Conservation (phyloP, 2,329 filamentous ascomycete genomes). For the Moelleriella libera region DNA sequence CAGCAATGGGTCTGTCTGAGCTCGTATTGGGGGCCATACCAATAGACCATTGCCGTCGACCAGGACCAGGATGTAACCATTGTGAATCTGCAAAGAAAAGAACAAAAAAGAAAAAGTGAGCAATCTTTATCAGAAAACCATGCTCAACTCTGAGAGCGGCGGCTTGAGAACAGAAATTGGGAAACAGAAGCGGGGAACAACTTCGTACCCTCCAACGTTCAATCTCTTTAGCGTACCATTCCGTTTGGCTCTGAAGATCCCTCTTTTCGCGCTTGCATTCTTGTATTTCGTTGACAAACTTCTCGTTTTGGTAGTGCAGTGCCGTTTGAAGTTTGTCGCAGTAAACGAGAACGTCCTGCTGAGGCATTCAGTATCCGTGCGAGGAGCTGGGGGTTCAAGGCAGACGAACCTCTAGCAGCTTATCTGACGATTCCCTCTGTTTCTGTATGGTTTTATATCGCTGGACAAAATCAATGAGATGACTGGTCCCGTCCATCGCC, state of each 20-base stretch:
- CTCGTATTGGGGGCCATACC: slow-evolving; percentile 19
- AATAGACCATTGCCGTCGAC: slow-evolving; percentile 51
- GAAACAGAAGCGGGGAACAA: slow-evolving; percentile 2
- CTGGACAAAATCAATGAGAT: slow-evolving; percentile 30
- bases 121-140: too few relatives aligned
- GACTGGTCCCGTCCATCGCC: not conserved
- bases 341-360: slow-evolving; percentile 17
- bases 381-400: not conserved
- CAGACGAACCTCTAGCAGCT: slow-evolving; percentile 29
- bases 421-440: slow-evolving; percentile 25
- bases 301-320: slow-evolving; percentile 28
- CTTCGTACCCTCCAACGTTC: slow-evolving; percentile 30
- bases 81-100: slow-evolving; percentile 26
- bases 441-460: slow-evolving; percentile 29
- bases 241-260: slow-evolving; percentile 32
- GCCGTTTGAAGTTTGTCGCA: slow-evolving; percentile 26
- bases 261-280: slow-evolving; percentile 34
- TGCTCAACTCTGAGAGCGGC: too few relatives aligned
- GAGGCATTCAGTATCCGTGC: not conserved
- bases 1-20: not conserved
- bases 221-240: slow-evolving; percentile 21
- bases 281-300: slow-evolving; percentile 24
- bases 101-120: not conserved
- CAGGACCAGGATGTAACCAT: slow-evolving; percentile 45
- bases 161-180: too few relatives aligned